These are phyloP conservation scores for Pseudoneurospora amorphoporcata DNA, from an alignment of 495 filamentous ascomycete genomes.

Conservation along the genomic window DNA sequence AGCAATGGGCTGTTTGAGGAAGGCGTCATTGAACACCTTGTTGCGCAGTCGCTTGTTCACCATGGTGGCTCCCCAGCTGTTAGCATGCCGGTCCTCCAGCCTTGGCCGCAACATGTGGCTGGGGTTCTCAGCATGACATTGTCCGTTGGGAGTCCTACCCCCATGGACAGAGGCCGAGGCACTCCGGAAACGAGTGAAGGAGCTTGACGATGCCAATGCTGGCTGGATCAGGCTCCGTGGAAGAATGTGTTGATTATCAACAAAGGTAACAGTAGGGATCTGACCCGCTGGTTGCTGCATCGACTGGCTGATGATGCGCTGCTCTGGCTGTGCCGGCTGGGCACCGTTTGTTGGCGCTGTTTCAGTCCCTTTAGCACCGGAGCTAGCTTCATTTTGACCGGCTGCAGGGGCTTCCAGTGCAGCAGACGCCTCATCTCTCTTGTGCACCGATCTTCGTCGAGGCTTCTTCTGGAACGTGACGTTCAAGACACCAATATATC, in stretches of 20 bases:
- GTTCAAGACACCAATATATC: slow-evolving; percentile 95
- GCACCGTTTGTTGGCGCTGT: neutral
- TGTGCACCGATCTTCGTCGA: slow-evolving; percentile 51
- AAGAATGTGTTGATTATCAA: slow-evolving; percentile 92
- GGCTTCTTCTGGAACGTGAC: slow-evolving; percentile 86
- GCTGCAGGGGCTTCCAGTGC: slow-evolving; percentile 7
- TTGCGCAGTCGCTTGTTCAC: slow-evolving; percentile 83
- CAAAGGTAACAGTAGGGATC: slow-evolving; percentile 86
- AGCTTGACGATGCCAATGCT: slow-evolving; percentile 11
- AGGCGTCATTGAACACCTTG: slow-evolving; percentile 90
- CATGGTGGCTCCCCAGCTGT: slow-evolving; percentile 91
- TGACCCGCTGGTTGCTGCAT: slow-evolving; percentile 36
- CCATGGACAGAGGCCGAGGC: slow-evolving; percentile 21
- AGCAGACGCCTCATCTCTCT: slow-evolving; percentile 27
- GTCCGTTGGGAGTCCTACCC: neutral
- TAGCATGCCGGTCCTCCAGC: slow-evolving; percentile 41
- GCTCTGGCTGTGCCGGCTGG: slow-evolving; percentile 19
- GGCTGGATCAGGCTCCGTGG: slow-evolving; percentile 62
- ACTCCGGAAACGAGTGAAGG: slow-evolving; percentile 23
- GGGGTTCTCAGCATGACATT: neutral
- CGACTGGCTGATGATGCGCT: slow-evolving; percentile 72
- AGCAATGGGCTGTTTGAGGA: slow-evolving; percentile 67
- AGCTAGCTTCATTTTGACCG: slow-evolving; percentile 1
- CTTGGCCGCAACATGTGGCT: slow-evolving; percentile 22
- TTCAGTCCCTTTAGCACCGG: slow-evolving; percentile 8